A percentile compares a stretch with the other conserved stretches of the same genome.
Evolutionary conservation across 768 basidiomycete genomes (phyloP).

Genomic region (Termitomyces sp.): DNA sequence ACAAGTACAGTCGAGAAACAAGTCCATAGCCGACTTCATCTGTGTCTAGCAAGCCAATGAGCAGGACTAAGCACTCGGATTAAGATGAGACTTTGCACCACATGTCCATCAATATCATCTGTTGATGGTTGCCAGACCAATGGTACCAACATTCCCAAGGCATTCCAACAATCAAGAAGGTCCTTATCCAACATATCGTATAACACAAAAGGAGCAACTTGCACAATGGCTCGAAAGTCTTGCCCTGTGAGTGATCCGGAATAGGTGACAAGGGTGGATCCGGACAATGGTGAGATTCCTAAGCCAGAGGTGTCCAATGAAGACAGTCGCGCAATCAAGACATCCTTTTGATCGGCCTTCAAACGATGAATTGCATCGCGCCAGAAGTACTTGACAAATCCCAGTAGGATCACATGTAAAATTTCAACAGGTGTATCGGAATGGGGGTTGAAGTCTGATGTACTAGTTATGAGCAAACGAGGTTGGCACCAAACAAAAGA

Average conservation of each 20-base stretch:
- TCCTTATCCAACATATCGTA: conserved; percentile 25
- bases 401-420: conserved; percentile 40
- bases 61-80: neutral
- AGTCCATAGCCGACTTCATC: conserved; percentile 21
- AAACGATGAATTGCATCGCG: conserved; percentile 27
- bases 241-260: conserved; percentile 29
- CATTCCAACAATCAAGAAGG: conserved; percentile 23
- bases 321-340: conserved; percentile 18
- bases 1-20: conserved; percentile 24
- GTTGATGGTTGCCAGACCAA: conserved; percentile 34
- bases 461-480: too few relatives aligned
- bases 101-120: conserved; percentile 19
- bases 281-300: conserved; percentile 24
- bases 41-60: neutral
- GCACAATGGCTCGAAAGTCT: conserved; percentile 24
- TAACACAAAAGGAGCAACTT: conserved; percentile 30
- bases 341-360: conserved; percentile 20
- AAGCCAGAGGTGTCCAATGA: conserved; percentile 23
- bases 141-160: conserved; percentile 21
- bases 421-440: conserved; percentile 42
- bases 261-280: conserved; percentile 31
- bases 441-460: too few relatives aligned
- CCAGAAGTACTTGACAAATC: conserved; percentile 49
- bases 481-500: too few relatives aligned
- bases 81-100: conserved; percentile 3